Conservation (phyloP, 75 land plant genomes). For the Isoetes taiwanensis region DNA sequence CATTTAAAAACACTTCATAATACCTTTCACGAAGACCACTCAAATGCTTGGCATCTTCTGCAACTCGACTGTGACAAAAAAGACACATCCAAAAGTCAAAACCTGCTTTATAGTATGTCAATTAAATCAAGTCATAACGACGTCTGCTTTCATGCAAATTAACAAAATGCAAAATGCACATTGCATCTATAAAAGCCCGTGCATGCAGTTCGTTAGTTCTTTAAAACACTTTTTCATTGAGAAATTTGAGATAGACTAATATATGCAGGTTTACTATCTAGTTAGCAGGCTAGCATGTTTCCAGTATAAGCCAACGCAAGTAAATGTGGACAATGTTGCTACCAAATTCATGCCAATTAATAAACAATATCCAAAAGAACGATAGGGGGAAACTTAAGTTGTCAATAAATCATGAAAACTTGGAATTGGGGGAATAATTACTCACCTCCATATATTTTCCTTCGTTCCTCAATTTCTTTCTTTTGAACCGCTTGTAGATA, state of each 20-base stretch:
- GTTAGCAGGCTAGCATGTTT: no score
- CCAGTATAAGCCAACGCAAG: no score
- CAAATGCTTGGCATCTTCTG: constrained; percentile 46
- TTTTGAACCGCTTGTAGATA: no score
- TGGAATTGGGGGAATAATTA: no score
- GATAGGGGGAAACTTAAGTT: no score
- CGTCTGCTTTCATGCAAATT: neutral
- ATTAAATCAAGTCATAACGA: no score
- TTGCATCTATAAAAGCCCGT: neutral
- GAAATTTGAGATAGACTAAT: neutral
- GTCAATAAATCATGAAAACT: no score
- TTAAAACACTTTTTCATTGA: neutral
- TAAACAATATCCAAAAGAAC: no score
- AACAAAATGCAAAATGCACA: neutral
- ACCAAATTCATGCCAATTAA: no score
- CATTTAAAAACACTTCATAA: constrained; percentile 82
- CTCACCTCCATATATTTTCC: no score
- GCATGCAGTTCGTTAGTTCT: neutral
- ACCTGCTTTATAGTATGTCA: neutral
- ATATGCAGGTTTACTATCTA: neutral
- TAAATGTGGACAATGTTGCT: no score
- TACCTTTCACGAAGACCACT: constrained; percentile 91
- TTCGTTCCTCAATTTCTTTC: no score
- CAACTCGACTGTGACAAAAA: constrained; percentile 53
- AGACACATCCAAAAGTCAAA: neutral